These are phyloP conservation scores for Annulohypoxylon moriforme DNA, from an alignment of 495 filamentous ascomycete species.

Conservation along the genomic window DNA sequence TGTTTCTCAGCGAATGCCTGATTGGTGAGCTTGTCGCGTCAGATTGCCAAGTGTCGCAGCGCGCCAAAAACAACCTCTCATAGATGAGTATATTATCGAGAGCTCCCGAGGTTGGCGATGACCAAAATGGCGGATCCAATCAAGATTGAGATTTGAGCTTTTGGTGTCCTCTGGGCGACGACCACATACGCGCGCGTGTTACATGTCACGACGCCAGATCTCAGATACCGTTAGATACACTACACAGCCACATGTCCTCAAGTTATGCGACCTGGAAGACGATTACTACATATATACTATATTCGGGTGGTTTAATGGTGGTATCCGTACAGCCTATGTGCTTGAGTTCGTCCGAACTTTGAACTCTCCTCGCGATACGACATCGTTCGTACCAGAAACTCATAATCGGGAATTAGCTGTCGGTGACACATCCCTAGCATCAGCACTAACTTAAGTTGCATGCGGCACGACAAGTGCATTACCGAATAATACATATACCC, in stretches of 20 bases:
- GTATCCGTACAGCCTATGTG: neutral
- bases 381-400: slow-evolving; percentile 13
- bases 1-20: neutral
- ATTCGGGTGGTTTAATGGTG: neutral
- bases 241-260: neutral
- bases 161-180: neutral
- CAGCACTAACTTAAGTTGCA: slow-evolving; percentile 28
- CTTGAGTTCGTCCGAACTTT: neutral
- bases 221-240: neutral
- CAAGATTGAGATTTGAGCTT: neutral
- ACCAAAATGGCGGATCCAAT: slow-evolving; percentile 12
- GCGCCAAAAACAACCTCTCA: slow-evolving; percentile 14
- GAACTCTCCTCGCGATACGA: slow-evolving; percentile 5
- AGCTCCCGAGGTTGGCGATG: slow-evolving; percentile 15
- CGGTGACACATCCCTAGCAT: slow-evolving; percentile 24
- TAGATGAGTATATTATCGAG: neutral
- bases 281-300: neutral
- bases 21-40: slow-evolving; percentile 28
- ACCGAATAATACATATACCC: slow-evolving; percentile 17
- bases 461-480: slow-evolving; percentile 31
- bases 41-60: slow-evolving; percentile 7
- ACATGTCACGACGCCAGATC: neutral
- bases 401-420: slow-evolving; percentile 21
- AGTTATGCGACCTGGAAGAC: neutral
- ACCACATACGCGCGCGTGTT: neutral